Evolutionary conservation across 192 early-diverging fungal genomes (phyloP), one percentile per base, ranked within the genome.

Genomic region (Gamsiella multidivaricata): DNA sequence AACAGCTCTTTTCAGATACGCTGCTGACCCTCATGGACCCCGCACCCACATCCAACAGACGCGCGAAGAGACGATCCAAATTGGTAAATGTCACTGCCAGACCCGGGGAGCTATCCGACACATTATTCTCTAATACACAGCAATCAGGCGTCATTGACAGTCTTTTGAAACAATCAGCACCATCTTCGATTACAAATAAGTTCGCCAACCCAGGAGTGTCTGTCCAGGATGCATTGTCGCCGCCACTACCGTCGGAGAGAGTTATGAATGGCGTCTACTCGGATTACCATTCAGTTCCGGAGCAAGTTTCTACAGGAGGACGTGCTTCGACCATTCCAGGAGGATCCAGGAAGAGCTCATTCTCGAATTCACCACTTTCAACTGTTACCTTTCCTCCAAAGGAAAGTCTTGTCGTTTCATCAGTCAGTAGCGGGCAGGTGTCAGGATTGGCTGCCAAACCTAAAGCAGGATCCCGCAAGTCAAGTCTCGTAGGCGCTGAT

Each of bases 191-290:
- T 23, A 58, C 57, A 47, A 63, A 69, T 36, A 78, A 78, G 36
- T 78, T 78, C 46, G 50, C 61, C 25, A 67, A 49, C 39, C 60
- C 65, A n/a, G 74, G 74, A 11, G 60, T 78, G 5, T 78, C 74
- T 11, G 45, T 78, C 23, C 62, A 74, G 39, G 64, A 78, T 49
- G 57, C 33, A 10, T 2, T 55, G 8, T 50, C 66, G 28, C 64
- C 66, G 10, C 25, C 54, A 3, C 20, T 49, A 2, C 51, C 53
- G 0, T 45, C 52, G 3, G 65, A 78, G 15, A 63, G 46, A 39
- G 29, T 18, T 37, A 37, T 47, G 39, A 75, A 66, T 34, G 71
- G 63, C 8, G 61, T 18, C 5, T 22, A 26, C n/a, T 20, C 41
- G 4, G 58, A 66, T 25, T 66, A 66, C 29, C 41, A 56, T 28